Conservation (phyloP, 768 basidiomycete genomes). For the Macrocybe gigantea region DNA sequence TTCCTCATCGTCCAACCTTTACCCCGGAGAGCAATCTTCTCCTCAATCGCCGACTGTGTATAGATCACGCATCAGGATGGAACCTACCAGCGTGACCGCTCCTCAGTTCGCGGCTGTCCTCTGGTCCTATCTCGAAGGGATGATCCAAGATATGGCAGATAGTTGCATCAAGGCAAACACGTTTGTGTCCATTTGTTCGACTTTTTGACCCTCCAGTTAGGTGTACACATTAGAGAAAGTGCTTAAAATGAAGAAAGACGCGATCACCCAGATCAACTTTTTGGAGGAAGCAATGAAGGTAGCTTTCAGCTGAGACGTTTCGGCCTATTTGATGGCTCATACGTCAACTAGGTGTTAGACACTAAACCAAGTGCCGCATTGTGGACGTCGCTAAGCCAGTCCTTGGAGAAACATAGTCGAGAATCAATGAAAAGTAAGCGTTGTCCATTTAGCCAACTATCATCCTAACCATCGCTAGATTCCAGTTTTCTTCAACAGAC, state of each 20-base stretch:
- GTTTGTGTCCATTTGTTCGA: background rate
- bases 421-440: conserved; percentile 73
- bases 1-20: too few species aligned
- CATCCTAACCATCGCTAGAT: conserved; percentile 33
- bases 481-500: conserved; percentile 92
- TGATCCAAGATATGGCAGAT: conserved; percentile 85
- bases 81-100: conserved; percentile 83
- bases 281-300: conserved; percentile 95
- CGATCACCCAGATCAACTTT: conserved; percentile 69
- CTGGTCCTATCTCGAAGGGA: conserved; percentile 74
- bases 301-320: background rate
- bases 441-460: background rate
- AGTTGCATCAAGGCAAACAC: conserved; percentile 77
- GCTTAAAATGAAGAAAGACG: conserved; percentile 81
- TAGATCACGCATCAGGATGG: conserved; percentile 81
- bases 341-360: conserved; percentile 59
- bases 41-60: conserved; percentile 50
- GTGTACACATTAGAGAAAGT: conserved; percentile 96
- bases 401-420: conserved; percentile 77
- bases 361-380: conserved; percentile 89
- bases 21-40: conserved; percentile 16
- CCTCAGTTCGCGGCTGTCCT: conserved; percentile 82
- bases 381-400: conserved; percentile 77
- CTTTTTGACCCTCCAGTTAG: conserved; percentile 28
- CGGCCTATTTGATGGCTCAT: background rate